Evolutionary conservation across 306 rosid genomes (phyloP), one percentile per base, ranked within the genome.

Genomic region (Cyclanthera cordifolia): DNA sequence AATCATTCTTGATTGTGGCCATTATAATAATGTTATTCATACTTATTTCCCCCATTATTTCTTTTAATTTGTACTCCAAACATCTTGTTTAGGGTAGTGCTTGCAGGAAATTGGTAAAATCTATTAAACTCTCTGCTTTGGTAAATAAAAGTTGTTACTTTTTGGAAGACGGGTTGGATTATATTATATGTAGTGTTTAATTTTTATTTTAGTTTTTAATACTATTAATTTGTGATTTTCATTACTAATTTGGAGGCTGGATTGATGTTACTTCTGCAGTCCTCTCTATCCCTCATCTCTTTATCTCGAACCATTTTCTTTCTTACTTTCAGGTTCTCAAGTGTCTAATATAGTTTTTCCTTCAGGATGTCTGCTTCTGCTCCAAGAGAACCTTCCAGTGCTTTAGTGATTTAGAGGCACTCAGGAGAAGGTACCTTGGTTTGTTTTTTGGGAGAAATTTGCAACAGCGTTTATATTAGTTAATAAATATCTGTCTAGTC

Each of bases 341-440:
- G 87, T 85, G 76, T 88, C 99, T 94, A 81, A 94, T 86, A 77
- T 76, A 73, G 65, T 85, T 83, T 90, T 90, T 90, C 88, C 81
- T 90, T 86, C 99, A 94, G 99, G 99, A 85, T 78, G 45, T 82
- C 76, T 84, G 69, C 80, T 89, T 83, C 72, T 80, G 94, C 88
- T 86, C 80, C 83, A 91, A 82, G 87, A 95, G 95, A 86, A 79
- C 85, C 87, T 90, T 88, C 77, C 88, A 77, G 83, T 88, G 87
- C 90, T 86, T 90, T 82, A 87, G 76, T 93, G 99, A 95, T 82
- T 80, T 63, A 75, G 83, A 77, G 95, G 97, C 85, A 88, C 84
- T 80, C 91, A 73, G 95, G 90, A 90, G 99, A 94, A 94, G 99
- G 99, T 94, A 94, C 86, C 96, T 82, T 86, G 88, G 97, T 73